These are phyloP conservation scores for Trichopus zeylanicus DNA, from an alignment of 116 monocot genomes.

Conservation along the genomic window DNA sequence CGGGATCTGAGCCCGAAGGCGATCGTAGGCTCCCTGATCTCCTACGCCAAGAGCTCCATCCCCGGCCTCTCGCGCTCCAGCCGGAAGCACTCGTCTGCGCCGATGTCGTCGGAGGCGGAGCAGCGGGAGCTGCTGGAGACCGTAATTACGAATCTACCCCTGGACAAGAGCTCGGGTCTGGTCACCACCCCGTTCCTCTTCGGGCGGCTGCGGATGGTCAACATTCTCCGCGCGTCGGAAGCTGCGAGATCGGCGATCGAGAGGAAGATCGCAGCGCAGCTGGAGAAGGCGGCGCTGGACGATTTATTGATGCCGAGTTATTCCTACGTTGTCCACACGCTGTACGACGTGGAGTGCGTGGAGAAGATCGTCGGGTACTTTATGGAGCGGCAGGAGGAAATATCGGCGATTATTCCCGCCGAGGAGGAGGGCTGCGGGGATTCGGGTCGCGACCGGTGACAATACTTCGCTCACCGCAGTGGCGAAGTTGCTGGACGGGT, in stretches of 20 bases:
- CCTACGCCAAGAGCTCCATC: conserved; percentile 69
- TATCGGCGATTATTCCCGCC: conserved; percentile 1
- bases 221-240: conserved; percentile 50
- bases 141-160: conserved; percentile 52
- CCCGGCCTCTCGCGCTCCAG: conserved; percentile 76
- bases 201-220: conserved; percentile 57
- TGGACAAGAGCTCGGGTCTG: conserved; percentile 33
- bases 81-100: conserved; percentile 24
- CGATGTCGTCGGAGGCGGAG: conserved; percentile 26
- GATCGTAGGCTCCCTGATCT: conserved; percentile 61
- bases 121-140: conserved; percentile 77
- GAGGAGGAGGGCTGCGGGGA: conserved; percentile 9
- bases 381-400: conserved; percentile 29
- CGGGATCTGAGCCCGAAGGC: conserved; percentile 36
- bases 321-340: conserved; percentile 66
- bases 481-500: conserved; percentile 76
- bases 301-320: conserved; percentile 91
- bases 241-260: conserved; percentile 33
- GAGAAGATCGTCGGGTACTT: conserved; percentile 65
- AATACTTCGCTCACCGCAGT: conserved; percentile 27
- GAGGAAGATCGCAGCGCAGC: conserved; percentile 57
- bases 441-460: conserved; percentile 2
- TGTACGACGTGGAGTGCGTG: conserved; percentile 92
- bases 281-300: conserved; percentile 71
- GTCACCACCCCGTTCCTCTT: conserved; percentile 54